Evolutionary conservation across 2,329 filamentous ascomycete species (phyloP).

Genomic region (Verticillium alfalfae): DNA sequence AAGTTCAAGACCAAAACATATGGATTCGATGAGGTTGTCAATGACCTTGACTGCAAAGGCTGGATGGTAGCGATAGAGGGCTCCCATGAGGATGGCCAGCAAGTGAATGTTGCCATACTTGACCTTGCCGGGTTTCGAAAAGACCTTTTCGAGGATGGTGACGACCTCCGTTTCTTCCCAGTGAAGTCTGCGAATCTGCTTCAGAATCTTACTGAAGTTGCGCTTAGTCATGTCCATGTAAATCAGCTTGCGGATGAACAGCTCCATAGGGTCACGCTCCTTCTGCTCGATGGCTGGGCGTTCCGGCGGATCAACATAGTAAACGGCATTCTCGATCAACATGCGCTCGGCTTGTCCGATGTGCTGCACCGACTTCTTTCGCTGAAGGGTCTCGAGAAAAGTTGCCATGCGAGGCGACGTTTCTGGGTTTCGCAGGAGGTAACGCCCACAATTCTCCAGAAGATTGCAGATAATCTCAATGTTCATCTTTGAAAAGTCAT

Average conservation of each 20-base stretch:
- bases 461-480: conserved; percentile 97
- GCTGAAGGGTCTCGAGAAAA: conserved; percentile 89
- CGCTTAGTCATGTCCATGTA: conserved; percentile 93
- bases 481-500: conserved; percentile 98
- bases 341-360: conserved; percentile 94
- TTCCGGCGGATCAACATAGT: conserved; percentile 94
- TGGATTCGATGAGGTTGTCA: conserved; percentile 83
- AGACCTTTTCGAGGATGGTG: conserved; percentile 77
- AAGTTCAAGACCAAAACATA: conserved; percentile 81
- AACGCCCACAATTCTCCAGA: conserved; percentile 92
- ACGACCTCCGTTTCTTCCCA: conserved; percentile 95
- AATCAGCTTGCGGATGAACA: conserved; percentile 87
- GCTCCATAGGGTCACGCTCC: conserved; percentile 86
- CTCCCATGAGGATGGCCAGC: conserved; percentile 81
- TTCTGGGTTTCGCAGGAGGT: conserved; percentile 85
- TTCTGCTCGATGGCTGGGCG: conserved; percentile 94
- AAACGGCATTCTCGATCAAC: conserved; percentile 96
- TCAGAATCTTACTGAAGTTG: conserved; percentile 88
- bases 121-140: conserved; percentile 93
- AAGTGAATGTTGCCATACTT: conserved; percentile 97
- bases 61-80: conserved; percentile 86
- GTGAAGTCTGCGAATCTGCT: conserved; percentile 90
- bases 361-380: conserved; percentile 94
- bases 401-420: conserved; percentile 89
- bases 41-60: conserved; percentile 88